Conservation (phyloP, 2,329 filamentous ascomycete species). For the Raffaelea ambrosiae region DNA sequence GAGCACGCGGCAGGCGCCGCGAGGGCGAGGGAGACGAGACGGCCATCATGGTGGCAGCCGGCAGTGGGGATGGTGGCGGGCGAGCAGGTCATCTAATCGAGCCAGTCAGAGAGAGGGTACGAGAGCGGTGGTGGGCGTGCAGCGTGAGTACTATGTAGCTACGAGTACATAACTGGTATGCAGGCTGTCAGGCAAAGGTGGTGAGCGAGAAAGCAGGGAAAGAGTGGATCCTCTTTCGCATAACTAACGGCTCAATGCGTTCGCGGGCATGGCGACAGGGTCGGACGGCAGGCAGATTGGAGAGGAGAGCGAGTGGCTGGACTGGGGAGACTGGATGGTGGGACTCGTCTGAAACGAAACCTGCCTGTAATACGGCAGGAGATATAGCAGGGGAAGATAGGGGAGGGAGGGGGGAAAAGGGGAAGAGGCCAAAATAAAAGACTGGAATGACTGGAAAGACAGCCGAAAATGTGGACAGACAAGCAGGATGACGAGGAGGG, state of each 20-base stretch:
- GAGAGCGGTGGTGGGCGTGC: slow-evolving; percentile 1
- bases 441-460: too few species aligned
- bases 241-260: background rate
- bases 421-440: background rate
- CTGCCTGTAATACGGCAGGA: background rate
- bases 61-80: too few species aligned
- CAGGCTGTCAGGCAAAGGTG: too few species aligned
- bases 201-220: too few species aligned
- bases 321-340: background rate
- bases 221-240: too few species aligned
- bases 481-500: too few species aligned
- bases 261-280: background rate
- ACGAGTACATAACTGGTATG: too few species aligned
- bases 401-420: slow-evolving; percentile 13
- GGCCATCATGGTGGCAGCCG: slow-evolving; percentile 3
- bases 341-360: background rate
- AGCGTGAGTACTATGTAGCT: too few species aligned
- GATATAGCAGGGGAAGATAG: background rate
- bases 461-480: too few species aligned
- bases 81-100: too few species aligned
- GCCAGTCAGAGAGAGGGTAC: background rate
- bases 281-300: background rate
- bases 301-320: background rate
- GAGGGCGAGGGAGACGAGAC: slow-evolving; percentile 8
- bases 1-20: slow-evolving; percentile 6